Base-by-base conservation (phyloP, 2,329 filamentous ascomycete species). In the Pseudocercospora ulei region DNA sequence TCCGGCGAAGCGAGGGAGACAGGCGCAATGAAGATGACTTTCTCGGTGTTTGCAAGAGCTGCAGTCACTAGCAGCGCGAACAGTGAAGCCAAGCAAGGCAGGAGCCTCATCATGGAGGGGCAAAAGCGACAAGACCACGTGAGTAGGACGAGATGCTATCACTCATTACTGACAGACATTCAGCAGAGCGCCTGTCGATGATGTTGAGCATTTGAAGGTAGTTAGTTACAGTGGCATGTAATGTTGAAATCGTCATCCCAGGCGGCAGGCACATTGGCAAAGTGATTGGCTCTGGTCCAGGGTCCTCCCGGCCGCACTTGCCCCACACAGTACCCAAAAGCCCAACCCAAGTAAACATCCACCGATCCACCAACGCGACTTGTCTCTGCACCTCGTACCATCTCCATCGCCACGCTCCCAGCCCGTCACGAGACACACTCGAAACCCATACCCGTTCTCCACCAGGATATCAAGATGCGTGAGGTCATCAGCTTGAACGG, bases 401-500 rank as follows among this genome's bases (percentile, higher is more conserved):
- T 38, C 41, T 33, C 40, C 34, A 9, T 34, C 25, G 24, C 23
- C 34, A 23, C 42, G 35, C 46, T 38, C 18, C 35, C 39, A 26
- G 26, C 18, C 29, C 40, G 44, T 46, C 49, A 45, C 38, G 40
- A 46, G 43, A 48, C 48, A 48, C 46, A 44, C 43, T 35, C 30
- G 34, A 29, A 34, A 20, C 43, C 37, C 24, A 17, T n/a, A n/a
- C n/a, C n/a, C n/a, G n/a, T n/a, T n/a, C 29, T 17, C 31, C 24
- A 43, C 18, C 41, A 36, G 19, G 39, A 26, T 42, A 53, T 61
- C 74, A 87, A 67, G 65, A 96, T 96, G 88, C 87, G 88, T 82
- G 88, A 96, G 79, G 86, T 96, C 67, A 94, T 96, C 69, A 88
- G 82, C 72, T 82, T 96, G 77, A 95, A 95, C 77, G 87, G 88